phyloP scores from a whole-genome alignment of 2,329 filamentous ascomycete genomes.

The Stagonosporopsis vannaccii region DNA sequence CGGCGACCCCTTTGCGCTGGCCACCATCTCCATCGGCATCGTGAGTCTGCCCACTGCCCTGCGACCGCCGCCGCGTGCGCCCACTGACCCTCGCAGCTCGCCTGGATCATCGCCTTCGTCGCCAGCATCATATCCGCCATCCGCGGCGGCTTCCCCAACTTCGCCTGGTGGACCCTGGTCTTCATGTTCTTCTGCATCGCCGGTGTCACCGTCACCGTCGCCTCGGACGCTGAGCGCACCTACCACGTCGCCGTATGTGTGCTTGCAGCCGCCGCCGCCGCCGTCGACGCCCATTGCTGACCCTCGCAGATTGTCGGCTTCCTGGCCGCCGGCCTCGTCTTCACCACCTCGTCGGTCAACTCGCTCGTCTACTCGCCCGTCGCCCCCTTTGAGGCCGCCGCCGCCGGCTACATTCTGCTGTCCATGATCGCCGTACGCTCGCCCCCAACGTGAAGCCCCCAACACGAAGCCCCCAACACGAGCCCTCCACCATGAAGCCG shows the following conservation, averaged over 20 bases:
- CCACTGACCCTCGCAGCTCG: conserved; percentile 68
- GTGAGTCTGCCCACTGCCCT: conserved; percentile 67
- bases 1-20: conserved; percentile 94
- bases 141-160: conserved; percentile 73
- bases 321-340: conserved; percentile 80
- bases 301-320: conserved; percentile 77
- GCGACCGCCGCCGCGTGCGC: conserved; percentile 6
- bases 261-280: background rate
- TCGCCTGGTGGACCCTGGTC: conserved; percentile 89
- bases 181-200: conserved; percentile 85
- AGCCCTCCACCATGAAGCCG: no score
- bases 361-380: conserved; percentile 79
- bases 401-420: conserved; percentile 90
- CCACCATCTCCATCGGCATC: conserved; percentile 88
- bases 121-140: conserved; percentile 77
- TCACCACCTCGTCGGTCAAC: conserved; percentile 87
- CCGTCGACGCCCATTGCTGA: conserved; percentile 34
- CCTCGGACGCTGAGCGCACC: conserved; percentile 81
- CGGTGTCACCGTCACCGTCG: conserved; percentile 82
- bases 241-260: conserved; percentile 82
- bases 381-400: conserved; percentile 81
- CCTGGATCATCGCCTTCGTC: conserved; percentile 93
- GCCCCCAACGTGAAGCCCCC: no score
- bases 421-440: conserved; percentile 86
- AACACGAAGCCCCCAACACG: no score